A percentile compares a stretch with the other conserved stretches of the same genome.
These are phyloP conservation scores for Cucumis melo DNA, from an alignment of 306 rosid genomes.

Conservation along the genomic window DNA sequence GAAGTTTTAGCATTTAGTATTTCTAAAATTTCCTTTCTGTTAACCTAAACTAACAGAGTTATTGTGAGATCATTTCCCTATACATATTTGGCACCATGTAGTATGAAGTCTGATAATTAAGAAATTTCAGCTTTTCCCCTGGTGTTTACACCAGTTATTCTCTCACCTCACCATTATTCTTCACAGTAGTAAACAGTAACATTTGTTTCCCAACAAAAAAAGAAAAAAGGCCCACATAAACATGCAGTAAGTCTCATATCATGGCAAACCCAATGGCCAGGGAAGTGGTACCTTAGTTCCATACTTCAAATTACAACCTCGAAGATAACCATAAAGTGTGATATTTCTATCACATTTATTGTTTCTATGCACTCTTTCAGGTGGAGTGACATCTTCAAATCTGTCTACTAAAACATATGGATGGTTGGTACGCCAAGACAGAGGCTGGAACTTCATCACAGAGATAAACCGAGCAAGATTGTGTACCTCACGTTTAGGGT, in stretches of 20 bases:
- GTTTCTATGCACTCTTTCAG: constrained; percentile 52
- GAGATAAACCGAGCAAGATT: constrained; percentile 91
- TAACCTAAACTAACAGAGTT: not conserved
- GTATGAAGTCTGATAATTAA: not conserved
- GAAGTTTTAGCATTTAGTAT: not conserved
- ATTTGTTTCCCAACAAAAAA: no score
- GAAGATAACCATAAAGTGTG: constrained; percentile 82
- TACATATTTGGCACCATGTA: not conserved
- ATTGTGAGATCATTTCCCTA: not conserved
- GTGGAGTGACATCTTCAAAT: constrained; percentile 90
- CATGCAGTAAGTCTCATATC: not conserved
- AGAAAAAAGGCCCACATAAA: not conserved
- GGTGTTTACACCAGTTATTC: not conserved
- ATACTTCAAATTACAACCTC: constrained; percentile 80
- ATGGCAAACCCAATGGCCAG: not conserved
- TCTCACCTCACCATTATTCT: not conserved
- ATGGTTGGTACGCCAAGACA: constrained; percentile 80
- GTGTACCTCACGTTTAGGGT: constrained; percentile 75
- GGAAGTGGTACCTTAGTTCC: constrained; percentile 57
- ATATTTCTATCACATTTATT: constrained; percentile 73
- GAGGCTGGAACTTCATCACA: constrained; percentile 88
- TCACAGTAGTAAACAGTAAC: not conserved
- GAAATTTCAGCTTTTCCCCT: not conserved
- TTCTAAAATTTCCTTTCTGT: not conserved
- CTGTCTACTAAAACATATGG: constrained; percentile 88